Base-by-base conservation (phyloP, 2,329 filamentous ascomycete species). In the Ramichloridium luteum region DNA sequence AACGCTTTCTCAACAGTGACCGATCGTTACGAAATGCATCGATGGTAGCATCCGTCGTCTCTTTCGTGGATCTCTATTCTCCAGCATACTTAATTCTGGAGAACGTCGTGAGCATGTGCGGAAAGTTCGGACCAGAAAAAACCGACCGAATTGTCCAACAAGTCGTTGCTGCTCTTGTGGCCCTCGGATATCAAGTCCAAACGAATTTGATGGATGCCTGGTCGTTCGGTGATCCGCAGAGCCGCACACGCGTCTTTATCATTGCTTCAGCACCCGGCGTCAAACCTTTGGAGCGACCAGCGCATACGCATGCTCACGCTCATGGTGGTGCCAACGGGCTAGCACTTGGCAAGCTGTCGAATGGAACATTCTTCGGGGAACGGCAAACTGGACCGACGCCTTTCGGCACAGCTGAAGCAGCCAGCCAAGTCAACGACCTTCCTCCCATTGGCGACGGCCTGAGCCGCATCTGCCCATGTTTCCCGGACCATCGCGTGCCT, bases 1-100 rank as follows among this genome's bases (percentile, higher is more conserved):
- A 86, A 4, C 44, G 43, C 0, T 55, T 76, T 43, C 74, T 66
- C 44, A 58, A 62, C 0, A 76, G 68, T 2, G 48, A 60, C 0
- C 32, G 59, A 3, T 77, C 80, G 6, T 55, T 74, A 4, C 72
- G 72, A 36, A 84, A 90, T 47, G 78, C 79, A 18, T 86, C 80
- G 0, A 69, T 90, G 16, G 70, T 90, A 0, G 81, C 80, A 0
- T 80, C 80, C 0, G 82, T 88, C 22, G 76, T 75, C 0, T 74
- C 81, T 0, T 82, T 70, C 37, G 62, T 88, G 2, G 82, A 92
- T 40, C 57, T 83, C 0, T 85, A 82, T 41, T 68, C 77, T 0
- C 82, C 83, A 0, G 64, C 70, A n/a, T 88, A 80, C 47, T 79
- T 75, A 0, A 43, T 88, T 0, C 63, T 92, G 0, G 83, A 92